These are phyloP conservation scores for Lachancea meyersii DNA, from an alignment of 805 yeast species.

Conservation along the genomic window DNA sequence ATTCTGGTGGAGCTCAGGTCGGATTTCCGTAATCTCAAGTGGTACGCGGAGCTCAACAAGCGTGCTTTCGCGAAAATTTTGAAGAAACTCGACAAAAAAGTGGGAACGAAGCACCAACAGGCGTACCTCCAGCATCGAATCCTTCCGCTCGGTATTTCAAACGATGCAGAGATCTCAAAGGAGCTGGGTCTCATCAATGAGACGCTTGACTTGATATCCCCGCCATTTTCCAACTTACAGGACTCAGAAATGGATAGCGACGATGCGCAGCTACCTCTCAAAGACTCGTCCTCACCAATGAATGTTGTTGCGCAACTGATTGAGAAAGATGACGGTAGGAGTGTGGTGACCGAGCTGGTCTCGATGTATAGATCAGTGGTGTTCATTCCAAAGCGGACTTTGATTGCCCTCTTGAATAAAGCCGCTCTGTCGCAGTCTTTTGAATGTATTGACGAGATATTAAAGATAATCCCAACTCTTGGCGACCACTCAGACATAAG, in stretches of 20 bases:
- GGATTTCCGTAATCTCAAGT: slow-evolving; percentile 73
- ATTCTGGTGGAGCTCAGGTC: slow-evolving; percentile 71
- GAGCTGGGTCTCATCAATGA: slow-evolving; percentile 48
- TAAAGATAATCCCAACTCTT: slow-evolving; percentile 45
- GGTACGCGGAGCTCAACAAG: slow-evolving; percentile 91
- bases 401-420: slow-evolving; percentile 58
- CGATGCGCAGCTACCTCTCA: slow-evolving; percentile 1
- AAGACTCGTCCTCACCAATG: slow-evolving; percentile 3
- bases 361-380: slow-evolving; percentile 41
- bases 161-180: slow-evolving; percentile 53
- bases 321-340: slow-evolving; percentile 39
- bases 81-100: slow-evolving; percentile 84
- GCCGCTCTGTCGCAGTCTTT: slow-evolving; percentile 52
- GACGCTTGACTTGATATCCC: slow-evolving; percentile 48
- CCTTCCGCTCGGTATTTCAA: slow-evolving; percentile 69
- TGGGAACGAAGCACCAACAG: slow-evolving; percentile 51
- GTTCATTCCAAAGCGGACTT: slow-evolving; percentile 46
- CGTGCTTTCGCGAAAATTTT: slow-evolving; percentile 84
- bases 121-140: slow-evolving; percentile 62
- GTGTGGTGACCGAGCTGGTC: slow-evolving; percentile 40
- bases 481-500: slow-evolving; percentile 67
- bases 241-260: slow-evolving; percentile 1
- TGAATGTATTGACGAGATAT: slow-evolving; percentile 51
- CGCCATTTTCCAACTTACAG: slow-evolving; percentile 25
- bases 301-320: slow-evolving; percentile 24